A percentile compares a stretch with the other conserved stretches of the same genome.
Conservation (phyloP, 208 protist species). For the Acanthamoeba quina region DNA sequence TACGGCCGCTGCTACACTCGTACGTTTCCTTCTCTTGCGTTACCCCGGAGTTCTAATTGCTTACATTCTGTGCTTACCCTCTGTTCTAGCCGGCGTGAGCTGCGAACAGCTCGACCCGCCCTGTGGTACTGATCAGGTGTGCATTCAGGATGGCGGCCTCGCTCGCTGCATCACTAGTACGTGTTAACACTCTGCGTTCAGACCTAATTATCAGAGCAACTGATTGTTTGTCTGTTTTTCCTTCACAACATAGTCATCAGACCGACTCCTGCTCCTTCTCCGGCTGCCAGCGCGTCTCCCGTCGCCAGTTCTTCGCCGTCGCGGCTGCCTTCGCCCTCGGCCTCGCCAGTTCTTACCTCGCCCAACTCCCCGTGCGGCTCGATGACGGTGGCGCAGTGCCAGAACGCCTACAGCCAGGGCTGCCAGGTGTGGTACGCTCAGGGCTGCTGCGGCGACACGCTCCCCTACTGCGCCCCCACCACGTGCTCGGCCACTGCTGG, state of each 20-base stretch:
- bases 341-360: not conserved
- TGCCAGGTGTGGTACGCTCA: constrained; percentile 24
- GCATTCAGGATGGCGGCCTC: not conserved
- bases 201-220: no score
- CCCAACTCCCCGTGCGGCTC: not conserved
- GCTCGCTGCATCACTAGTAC: constrained; percentile 31
- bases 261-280: not conserved
- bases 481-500: constrained; percentile 1
- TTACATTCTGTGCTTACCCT: no score
- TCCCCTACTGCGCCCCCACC: constrained; percentile 36
- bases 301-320: constrained; percentile 1
- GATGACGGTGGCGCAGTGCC: constrained; percentile 32
- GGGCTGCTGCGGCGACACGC: constrained; percentile 23
- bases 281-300: not conserved
- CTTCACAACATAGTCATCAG: constrained; percentile 6
- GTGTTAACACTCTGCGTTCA: no score
- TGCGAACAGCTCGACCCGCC: not conserved
- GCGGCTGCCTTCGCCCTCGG: not conserved
- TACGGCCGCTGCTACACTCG: constrained; percentile 27
- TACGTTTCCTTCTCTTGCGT: not conserved
- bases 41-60: no score
- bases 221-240: not conserved
- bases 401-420: constrained; percentile 42
- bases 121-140: not conserved
- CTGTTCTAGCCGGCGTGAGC: not conserved